These are phyloP conservation scores for Thymus mandschuricus DNA, from an alignment of 257 asterid species.

Conservation along the genomic window DNA sequence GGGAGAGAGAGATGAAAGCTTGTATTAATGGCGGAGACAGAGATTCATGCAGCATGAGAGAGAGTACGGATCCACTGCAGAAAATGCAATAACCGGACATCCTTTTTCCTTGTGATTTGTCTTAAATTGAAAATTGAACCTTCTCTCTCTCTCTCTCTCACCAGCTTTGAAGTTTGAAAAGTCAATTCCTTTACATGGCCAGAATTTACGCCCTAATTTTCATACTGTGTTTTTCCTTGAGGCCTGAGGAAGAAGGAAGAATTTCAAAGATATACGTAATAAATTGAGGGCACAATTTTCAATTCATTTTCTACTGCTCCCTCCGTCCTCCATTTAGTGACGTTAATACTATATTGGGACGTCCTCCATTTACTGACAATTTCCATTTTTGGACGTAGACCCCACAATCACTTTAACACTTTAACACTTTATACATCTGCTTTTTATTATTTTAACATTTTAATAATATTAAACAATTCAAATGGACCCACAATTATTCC, in stretches of 20 bases:
- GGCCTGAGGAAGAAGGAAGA: background rate
- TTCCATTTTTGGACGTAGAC: too few species aligned
- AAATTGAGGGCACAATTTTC: too few species aligned
- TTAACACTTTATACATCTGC: too few species aligned
- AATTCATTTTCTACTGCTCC: too few species aligned
- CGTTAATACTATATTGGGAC: too few species aligned
- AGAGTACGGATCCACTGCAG: conserved; percentile 34
- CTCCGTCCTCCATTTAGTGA: too few species aligned
- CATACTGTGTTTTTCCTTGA: background rate
- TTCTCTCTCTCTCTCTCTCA: background rate
- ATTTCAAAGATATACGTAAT: too few species aligned
- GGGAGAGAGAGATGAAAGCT: conserved; percentile 5
- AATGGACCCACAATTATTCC: too few species aligned
- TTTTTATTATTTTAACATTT: too few species aligned
- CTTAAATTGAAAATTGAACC: conserved; percentile 30
- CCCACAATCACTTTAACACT: too few species aligned
- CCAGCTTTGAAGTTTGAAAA: conserved; percentile 38
- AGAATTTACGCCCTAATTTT: conserved; percentile 1
- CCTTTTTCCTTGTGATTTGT: conserved; percentile 40
- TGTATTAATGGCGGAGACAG: conserved; percentile 43
- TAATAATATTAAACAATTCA: too few species aligned
- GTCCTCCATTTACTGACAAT: too few species aligned
- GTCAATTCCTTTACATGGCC: conserved; percentile 31
- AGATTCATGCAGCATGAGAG: conserved; percentile 38
- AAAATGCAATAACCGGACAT: conserved; percentile 36